These are phyloP conservation scores for Curvularia spicifera DNA, from an alignment of 2,329 filamentous ascomycete species.

Conservation along the genomic window DNA sequence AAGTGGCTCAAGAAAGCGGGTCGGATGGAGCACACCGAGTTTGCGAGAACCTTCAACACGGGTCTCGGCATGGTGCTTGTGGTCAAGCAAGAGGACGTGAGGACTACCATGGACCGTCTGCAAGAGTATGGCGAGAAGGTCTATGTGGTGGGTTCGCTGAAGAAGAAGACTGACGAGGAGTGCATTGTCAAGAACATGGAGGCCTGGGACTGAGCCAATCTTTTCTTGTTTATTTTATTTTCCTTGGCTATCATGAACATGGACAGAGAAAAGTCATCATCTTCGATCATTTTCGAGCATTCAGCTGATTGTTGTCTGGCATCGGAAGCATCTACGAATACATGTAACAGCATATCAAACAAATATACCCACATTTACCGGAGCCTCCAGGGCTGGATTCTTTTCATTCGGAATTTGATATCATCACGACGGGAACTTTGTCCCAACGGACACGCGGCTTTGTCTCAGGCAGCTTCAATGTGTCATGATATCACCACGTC, in stretches of 20 bases:
- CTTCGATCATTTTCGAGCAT: background rate
- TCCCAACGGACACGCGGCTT: constrained; percentile 4
- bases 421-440: constrained; percentile 1
- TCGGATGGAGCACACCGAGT: constrained; percentile 77
- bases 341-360: constrained; percentile 16
- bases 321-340: constrained; percentile 8
- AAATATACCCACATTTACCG: constrained; percentile 19
- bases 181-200: constrained; percentile 69
- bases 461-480: background rate
- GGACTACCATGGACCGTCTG: constrained; percentile 66
- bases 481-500: constrained; percentile 5
- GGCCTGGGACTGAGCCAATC: constrained; percentile 48
- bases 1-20: constrained; percentile 79
- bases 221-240: background rate
- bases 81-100: constrained; percentile 69
- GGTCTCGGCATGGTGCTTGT: constrained; percentile 94
- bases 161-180: constrained; percentile 59
- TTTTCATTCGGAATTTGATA: background rate
- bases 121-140: constrained; percentile 76
- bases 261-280: constrained; percentile 2
- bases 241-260: background rate
- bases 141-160: constrained; percentile 75
- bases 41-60: constrained; percentile 93
- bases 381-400: constrained; percentile 6
- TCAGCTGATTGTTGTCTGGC: constrained; percentile 7